Evolutionary conservation across 805 yeast species (phyloP).

Genomic region (Hanseniaspora vineae): DNA sequence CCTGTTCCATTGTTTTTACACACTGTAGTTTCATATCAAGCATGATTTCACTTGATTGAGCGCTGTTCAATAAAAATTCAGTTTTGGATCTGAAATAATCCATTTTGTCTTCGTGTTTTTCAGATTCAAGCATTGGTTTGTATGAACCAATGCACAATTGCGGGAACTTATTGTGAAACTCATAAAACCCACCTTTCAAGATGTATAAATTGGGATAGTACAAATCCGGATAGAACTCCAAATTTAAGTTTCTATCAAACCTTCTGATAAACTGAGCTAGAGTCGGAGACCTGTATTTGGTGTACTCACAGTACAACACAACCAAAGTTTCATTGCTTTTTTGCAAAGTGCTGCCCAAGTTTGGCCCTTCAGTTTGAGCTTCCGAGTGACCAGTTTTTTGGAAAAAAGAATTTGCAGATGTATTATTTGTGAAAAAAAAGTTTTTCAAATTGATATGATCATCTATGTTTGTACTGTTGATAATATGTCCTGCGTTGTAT

Average conservation of each 20-base stretch:
- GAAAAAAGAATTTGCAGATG: neutral
- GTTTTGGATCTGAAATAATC: neutral
- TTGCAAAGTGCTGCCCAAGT: constrained; percentile 11
- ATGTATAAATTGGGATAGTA: constrained; percentile 83
- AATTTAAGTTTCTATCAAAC: constrained; percentile 65
- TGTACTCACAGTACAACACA: constrained; percentile 90
- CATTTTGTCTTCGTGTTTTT: neutral
- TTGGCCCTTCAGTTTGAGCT: neutral
- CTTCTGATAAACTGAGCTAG: constrained; percentile 80
- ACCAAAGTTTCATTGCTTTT: constrained; percentile 31
- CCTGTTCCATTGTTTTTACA: neutral
- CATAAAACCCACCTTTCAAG: constrained; percentile 82
- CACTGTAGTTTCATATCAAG: neutral
- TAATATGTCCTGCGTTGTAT: constrained; percentile 84
- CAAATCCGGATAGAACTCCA: constrained; percentile 65
- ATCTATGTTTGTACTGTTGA: constrained; percentile 67
- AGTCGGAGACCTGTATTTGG: constrained; percentile 85
- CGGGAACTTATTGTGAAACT: constrained; percentile 49
- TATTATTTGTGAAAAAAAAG: constrained; percentile 15
- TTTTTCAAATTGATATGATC: constrained; percentile 52
- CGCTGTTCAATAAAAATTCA: neutral
- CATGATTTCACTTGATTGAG: neutral
- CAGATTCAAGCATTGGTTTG: neutral
- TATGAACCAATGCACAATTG: constrained; percentile 68
- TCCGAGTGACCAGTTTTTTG: neutral